phyloP scores from a whole-genome alignment of 139 green algal species.

The Mesotaenium endlicherianum region DNA sequence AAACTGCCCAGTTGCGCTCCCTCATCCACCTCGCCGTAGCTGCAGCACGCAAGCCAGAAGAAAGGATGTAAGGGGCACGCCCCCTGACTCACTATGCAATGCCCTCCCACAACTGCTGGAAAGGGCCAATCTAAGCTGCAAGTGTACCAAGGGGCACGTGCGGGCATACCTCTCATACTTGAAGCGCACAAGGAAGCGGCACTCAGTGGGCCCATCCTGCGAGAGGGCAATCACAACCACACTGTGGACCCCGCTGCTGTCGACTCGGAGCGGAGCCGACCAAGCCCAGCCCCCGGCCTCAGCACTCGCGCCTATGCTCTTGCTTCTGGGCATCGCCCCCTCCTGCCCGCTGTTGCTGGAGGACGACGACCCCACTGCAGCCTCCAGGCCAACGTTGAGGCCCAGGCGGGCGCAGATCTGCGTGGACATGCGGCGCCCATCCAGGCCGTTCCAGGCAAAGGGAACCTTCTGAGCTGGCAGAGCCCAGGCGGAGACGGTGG shows the following conservation, averaged over 20 bases:
- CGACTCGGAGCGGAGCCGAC: background rate
- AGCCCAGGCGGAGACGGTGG: background rate
- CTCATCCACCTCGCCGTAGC: too few species aligned
- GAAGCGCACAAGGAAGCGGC: slow-evolving; percentile 6
- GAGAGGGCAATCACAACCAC: background rate
- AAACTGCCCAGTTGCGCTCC: too few species aligned
- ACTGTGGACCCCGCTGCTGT: background rate
- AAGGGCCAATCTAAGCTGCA: too few species aligned
- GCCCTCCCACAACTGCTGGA: too few species aligned
- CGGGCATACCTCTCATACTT: too few species aligned
- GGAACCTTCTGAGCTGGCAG: background rate
- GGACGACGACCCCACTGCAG: background rate
- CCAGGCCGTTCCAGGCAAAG: background rate
- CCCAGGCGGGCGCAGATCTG: background rate
- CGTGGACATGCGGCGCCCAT: background rate
- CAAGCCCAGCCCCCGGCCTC: background rate
- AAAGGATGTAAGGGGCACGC: too few species aligned
- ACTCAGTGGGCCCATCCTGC: slow-evolving; percentile 2
- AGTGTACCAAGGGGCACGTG: too few species aligned
- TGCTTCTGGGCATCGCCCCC: background rate
- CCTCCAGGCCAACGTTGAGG: background rate
- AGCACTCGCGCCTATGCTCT: background rate
- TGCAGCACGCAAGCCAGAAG: too few species aligned
- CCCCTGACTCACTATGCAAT: too few species aligned
- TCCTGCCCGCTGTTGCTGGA: background rate